phyloP scores from a whole-genome alignment of 2,329 filamentous ascomycete genomes.

The Cladosporium halotolerans region DNA sequence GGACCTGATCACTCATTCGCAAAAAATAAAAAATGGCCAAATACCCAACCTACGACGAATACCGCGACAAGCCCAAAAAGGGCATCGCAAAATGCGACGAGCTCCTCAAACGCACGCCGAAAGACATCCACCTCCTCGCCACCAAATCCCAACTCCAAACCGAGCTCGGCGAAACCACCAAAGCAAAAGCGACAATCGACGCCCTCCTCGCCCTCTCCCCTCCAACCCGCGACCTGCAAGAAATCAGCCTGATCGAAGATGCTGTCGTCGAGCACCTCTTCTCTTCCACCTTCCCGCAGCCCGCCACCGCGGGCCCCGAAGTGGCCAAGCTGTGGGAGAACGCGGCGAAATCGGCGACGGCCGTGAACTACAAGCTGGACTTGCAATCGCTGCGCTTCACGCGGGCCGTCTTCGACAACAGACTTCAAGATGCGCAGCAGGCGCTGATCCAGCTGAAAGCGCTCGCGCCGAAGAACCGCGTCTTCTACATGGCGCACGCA shows the following conservation, averaged over 20 bases:
- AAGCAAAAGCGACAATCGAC: conserved; percentile 19
- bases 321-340: conserved; percentile 29
- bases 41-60: conserved; percentile 30
- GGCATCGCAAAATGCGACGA: conserved; percentile 30
- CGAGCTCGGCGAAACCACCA: conserved; percentile 16
- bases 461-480: conserved; percentile 24
- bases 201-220: conserved; percentile 20
- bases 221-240: conserved; percentile 22
- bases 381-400: conserved; percentile 25
- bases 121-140: conserved; percentile 23
- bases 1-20: not conserved
- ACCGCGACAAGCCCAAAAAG: conserved; percentile 24
- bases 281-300: conserved; percentile 22
- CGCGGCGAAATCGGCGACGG: conserved; percentile 22
- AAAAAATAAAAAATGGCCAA: conserved; percentile 24
- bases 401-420: conserved; percentile 25
- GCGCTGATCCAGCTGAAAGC: conserved; percentile 30
- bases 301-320: conserved; percentile 22
- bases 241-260: conserved; percentile 25
- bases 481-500: conserved; percentile 30
- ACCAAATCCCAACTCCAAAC: conserved; percentile 28
- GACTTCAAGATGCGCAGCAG: conserved; percentile 29
- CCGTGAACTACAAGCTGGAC: conserved; percentile 23
- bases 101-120: conserved; percentile 25
- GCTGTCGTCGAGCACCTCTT: conserved; percentile 21